A percentile compares a stretch with the other conserved stretches of the same genome.
Evolutionary conservation across 2,329 filamentous ascomycete genomes (phyloP).

Genomic region (Penicillium italicum): DNA sequence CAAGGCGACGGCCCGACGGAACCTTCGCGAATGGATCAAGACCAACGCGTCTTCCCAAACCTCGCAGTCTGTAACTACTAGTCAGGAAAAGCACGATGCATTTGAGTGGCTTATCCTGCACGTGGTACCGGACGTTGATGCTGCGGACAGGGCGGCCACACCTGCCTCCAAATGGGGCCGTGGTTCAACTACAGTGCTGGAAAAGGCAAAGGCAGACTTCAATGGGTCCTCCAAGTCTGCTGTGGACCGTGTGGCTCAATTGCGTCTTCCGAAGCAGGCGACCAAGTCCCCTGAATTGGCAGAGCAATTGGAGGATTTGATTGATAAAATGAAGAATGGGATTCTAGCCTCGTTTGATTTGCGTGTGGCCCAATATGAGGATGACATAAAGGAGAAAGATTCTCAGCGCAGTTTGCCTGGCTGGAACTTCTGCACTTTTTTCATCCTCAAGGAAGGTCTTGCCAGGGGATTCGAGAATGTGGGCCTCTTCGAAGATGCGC

Average conservation of each 20-base stretch:
- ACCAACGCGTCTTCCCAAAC: slow-evolving; percentile 56
- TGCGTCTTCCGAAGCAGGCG: slow-evolving; percentile 63
- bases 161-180: slow-evolving; percentile 71
- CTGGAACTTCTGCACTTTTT: slow-evolving; percentile 99
- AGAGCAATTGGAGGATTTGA: slow-evolving; percentile 76
- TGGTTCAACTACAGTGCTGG: slow-evolving; percentile 75
- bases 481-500: slow-evolving; percentile 88
- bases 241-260: slow-evolving; percentile 76
- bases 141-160: slow-evolving; percentile 60
- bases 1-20: slow-evolving; percentile 71
- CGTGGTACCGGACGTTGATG: slow-evolving; percentile 75
- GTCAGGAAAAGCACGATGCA: slow-evolving; percentile 89
- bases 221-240: slow-evolving; percentile 71
- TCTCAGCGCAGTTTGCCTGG: slow-evolving; percentile 80
- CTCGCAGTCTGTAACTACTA: slow-evolving; percentile 47
- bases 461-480: slow-evolving; percentile 94
- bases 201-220: slow-evolving; percentile 88
- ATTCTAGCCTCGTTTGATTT: slow-evolving; percentile 88
- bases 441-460: slow-evolving; percentile 92
- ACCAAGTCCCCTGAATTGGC: slow-evolving; percentile 73
- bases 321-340: slow-evolving; percentile 79
- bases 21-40: slow-evolving; percentile 89
- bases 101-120: slow-evolving; percentile 95
- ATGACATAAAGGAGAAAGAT: slow-evolving; percentile 93
- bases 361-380: slow-evolving; percentile 89